Base-by-base conservation (phyloP, 2,329 filamentous ascomycete species). In the Aspergillus fijiensis region DNA sequence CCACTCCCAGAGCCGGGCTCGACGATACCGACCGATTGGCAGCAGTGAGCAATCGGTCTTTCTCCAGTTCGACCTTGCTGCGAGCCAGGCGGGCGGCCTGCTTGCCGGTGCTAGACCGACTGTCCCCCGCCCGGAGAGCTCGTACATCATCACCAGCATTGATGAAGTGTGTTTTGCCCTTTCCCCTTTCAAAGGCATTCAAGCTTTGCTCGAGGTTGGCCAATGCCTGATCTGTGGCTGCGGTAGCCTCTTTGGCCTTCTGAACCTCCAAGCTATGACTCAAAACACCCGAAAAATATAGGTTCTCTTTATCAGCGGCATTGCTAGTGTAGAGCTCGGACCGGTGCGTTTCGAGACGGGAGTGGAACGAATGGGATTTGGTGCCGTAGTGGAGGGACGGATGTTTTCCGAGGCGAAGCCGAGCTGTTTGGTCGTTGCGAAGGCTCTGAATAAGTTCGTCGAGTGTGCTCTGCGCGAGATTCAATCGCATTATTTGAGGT, bases 121-220 rank as follows among this genome's bases (percentile, higher is more conserved):
- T 70, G 57, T 74, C 71, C 31, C 79, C 70, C 16, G 75, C 70
- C 25, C 70, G 69, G 25, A 80, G 65, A 47, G 70, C 72, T 57
- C 68, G 71, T 60, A 76, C 70, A 59, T 79, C 72, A 63, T 74
- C 70, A 33, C 75, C 71, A 50, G 69, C 69, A 19, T 71, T 72
- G 57, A 79, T 75, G 39, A 78, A 67, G 56, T 74, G 73, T 2
- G 76, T 77, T 77, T 83, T 83, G 71, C 86, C 81, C 73, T 86
- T 87, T 64, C 85, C 81, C 68, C 86, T 79, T 68, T 86, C 79
- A 55, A 85, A 81, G 23, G 83, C 82, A 61, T 81, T 85, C 71
- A 88, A 78, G 67, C 80, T 86, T 70, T 80, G 84, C 72, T 86
- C 82, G 57, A 88, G 77, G 45, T 80, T 81, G 56, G 84, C 84